phyloP scores from a whole-genome alignment of 257 asterid genomes.

The Solanum medicagineum region DNA sequence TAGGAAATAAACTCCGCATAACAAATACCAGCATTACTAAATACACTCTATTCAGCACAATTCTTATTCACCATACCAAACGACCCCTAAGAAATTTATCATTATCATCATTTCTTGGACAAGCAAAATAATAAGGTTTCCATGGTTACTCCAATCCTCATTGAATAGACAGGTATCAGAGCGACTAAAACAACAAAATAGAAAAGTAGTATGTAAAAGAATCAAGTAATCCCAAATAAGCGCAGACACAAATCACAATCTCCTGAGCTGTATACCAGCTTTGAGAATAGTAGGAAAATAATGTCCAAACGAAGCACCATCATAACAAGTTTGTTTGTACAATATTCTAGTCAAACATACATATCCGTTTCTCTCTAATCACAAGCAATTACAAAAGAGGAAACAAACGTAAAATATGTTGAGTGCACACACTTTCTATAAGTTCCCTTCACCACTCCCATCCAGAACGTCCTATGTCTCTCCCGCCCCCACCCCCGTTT shows the following conservation, averaged over 20 bases:
- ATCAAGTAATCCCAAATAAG: neutral
- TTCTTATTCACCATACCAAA: too few relatives aligned
- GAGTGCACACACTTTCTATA: neutral
- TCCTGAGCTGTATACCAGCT: too few relatives aligned
- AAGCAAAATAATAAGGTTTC: too few relatives aligned
- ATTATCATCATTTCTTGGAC: neutral
- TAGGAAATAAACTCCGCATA: too few relatives aligned
- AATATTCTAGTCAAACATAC: neutral
- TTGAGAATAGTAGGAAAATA: too few relatives aligned
- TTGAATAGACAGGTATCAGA: neutral
- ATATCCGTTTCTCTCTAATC: neutral
- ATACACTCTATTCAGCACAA: too few relatives aligned
- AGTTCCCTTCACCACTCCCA: neutral
- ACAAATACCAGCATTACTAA: too few relatives aligned
- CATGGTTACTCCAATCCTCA: neutral
- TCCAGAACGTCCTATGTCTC: neutral
- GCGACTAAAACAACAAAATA: neutral
- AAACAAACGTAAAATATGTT: too few relatives aligned
- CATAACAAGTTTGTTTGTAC: neutral
- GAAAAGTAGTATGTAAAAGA: neutral
- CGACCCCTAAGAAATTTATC: too few relatives aligned
- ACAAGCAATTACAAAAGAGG: neutral
- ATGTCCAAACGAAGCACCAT: too few relatives aligned
- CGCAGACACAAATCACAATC: too few relatives aligned
- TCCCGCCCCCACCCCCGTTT: neutral